Conservation (phyloP, 2,329 filamentous ascomycete genomes). For the Diaporthe ilicicola region DNA sequence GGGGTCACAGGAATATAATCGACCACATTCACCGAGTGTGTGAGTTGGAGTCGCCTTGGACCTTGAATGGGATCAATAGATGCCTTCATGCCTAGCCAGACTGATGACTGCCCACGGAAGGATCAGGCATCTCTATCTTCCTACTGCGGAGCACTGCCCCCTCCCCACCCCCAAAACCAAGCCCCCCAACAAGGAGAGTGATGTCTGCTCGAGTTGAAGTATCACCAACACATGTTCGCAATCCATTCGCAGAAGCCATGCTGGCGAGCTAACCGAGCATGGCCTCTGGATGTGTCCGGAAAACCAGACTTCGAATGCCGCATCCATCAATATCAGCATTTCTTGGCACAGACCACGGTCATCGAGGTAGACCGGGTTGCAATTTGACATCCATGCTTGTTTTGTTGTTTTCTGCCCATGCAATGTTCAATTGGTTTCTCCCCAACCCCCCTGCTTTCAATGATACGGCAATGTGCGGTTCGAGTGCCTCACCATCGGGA, state of each 20-base stretch:
- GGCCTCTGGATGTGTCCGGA: conserved; percentile 32
- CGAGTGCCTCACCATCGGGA: background rate
- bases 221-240: conserved; percentile 41
- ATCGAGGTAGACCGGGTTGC: conserved; percentile 81
- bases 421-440: background rate
- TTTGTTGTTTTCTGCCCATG: background rate
- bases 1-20: background rate
- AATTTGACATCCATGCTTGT: conserved; percentile 99
- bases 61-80: background rate
- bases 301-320: conserved; percentile 39
- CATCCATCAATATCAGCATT: conserved; percentile 82
- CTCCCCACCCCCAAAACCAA: background rate
- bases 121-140: background rate
- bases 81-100: too few relatives aligned
- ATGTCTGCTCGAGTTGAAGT: background rate
- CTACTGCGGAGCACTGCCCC: background rate
- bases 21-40: background rate
- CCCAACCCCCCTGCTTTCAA: too few relatives aligned
- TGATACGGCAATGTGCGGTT: background rate
- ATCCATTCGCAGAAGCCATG: conserved; percentile 43
- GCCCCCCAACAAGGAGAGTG: background rate
- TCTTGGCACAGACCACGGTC: conserved; percentile 97
- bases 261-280: conserved; percentile 30
- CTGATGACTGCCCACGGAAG: background rate
- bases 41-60: background rate